Conservation (phyloP, 805 yeast genomes). For the Wickerhamiella dianesei region DNA sequence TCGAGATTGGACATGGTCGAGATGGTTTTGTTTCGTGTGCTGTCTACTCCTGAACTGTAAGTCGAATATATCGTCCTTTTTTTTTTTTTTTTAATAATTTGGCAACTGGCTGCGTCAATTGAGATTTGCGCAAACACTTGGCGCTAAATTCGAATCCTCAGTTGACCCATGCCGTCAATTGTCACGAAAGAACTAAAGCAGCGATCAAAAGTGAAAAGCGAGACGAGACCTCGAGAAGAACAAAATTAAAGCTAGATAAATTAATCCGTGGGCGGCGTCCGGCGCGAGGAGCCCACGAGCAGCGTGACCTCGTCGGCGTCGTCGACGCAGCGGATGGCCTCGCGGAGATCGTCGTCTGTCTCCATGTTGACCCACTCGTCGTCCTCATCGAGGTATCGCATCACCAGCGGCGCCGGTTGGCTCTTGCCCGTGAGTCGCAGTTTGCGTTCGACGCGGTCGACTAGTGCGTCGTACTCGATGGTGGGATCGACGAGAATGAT, state of each 20-base stretch:
- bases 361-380: constrained; percentile 82
- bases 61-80: too few species aligned
- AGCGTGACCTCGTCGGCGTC: constrained; percentile 12
- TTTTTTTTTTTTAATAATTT: too few species aligned
- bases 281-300: constrained; percentile 6
- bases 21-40: too few species aligned
- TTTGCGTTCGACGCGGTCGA: constrained; percentile 45
- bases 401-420: constrained; percentile 32
- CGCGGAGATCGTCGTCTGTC: constrained; percentile 74
- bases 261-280: background rate
- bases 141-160: too few species aligned
- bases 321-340: constrained; percentile 45
- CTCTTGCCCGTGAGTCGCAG: constrained; percentile 40
- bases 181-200: too few species aligned
- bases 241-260: background rate
- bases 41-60: too few species aligned
- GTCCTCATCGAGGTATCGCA: constrained; percentile 86
- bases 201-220: too few species aligned
- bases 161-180: too few species aligned
- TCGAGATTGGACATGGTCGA: too few species aligned
- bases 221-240: too few species aligned
- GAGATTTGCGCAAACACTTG: too few species aligned
- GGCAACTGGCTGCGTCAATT: too few species aligned
- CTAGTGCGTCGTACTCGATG: constrained; percentile 38
- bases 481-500: constrained; percentile 49